These are phyloP conservation scores for Candida lessepsii DNA, from an alignment of 805 yeast genomes.

Conservation along the genomic window DNA sequence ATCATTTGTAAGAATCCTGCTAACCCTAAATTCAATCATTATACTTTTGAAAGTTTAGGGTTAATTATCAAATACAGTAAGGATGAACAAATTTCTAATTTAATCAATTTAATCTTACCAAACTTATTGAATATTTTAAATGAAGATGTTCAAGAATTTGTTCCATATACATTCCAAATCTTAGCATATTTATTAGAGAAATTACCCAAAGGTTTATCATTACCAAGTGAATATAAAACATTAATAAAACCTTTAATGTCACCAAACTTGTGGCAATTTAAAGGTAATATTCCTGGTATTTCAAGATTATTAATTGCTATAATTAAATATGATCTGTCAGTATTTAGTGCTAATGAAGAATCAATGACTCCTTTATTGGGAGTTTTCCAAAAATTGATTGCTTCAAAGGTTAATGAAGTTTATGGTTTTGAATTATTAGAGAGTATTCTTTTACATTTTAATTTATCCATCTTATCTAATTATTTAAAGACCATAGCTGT, in stretches of 20 bases:
- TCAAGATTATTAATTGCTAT: conserved; percentile 76
- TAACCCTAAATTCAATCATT: conserved; percentile 91
- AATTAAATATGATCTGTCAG: conserved; percentile 45
- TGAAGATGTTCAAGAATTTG: conserved; percentile 88
- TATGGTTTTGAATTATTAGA: conserved; percentile 86
- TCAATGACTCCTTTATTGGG: conserved; percentile 80
- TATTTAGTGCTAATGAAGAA: conserved; percentile 33
- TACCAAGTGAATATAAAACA: conserved; percentile 66
- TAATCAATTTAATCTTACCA: conserved; percentile 61
- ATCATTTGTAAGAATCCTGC: conserved; percentile 87
- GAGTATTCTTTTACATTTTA: conserved; percentile 57
- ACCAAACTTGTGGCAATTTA: conserved; percentile 90
- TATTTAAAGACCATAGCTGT: conserved; percentile 72
- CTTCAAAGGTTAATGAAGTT: conserved; percentile 77
- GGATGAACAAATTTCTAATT: conserved; percentile 27
- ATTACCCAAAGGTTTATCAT: conserved; percentile 40
- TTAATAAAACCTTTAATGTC: conserved; percentile 79
- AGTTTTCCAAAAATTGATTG: conserved; percentile 90
- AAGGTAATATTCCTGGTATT: conserved; percentile 92
- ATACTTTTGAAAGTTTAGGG: conserved; percentile 83
- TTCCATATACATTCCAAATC: conserved; percentile 91
- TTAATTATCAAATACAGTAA: conserved; percentile 58
- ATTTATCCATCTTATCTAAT: conserved; percentile 47
- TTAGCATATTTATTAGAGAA: conserved; percentile 72
- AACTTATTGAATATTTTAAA: conserved; percentile 64